A percentile compares a stretch with the other conserved stretches of the same genome.
Evolutionary conservation across 495 filamentous ascomycete species (phyloP).

Genomic region (Lindgomyces ingoldianus): DNA sequence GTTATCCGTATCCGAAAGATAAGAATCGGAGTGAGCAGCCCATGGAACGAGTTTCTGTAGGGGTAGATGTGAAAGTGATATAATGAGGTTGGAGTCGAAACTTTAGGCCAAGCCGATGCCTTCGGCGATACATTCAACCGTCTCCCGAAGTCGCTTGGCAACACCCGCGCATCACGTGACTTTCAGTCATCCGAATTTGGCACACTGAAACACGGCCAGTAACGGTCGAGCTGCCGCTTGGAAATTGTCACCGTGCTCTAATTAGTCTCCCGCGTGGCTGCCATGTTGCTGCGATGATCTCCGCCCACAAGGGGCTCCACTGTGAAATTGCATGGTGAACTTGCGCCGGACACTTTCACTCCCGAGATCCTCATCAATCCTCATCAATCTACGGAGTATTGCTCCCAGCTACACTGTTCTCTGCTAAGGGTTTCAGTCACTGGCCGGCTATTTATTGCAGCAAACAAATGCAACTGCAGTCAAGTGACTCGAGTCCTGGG

Average conservation of each 20-base stretch:
- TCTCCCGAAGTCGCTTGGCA: too few species aligned
- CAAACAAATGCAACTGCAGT: too few species aligned
- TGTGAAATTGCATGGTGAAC: too few species aligned
- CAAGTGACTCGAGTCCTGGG: too few species aligned
- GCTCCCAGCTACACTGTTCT: too few species aligned
- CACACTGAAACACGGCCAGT: background rate
- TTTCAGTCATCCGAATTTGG: background rate
- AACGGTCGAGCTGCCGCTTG: background rate
- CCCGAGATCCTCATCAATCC: too few species aligned
- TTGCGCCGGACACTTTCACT: too few species aligned
- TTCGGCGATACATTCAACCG: background rate
- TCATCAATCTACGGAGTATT: too few species aligned
- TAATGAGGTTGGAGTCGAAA: background rate
- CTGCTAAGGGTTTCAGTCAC: too few species aligned
- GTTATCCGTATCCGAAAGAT: background rate
- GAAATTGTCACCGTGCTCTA: background rate
- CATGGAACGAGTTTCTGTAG: too few species aligned
- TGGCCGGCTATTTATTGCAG: too few species aligned
- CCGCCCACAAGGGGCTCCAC: background rate
- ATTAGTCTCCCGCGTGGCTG: conserved; percentile 20
- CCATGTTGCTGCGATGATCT: conserved; percentile 1
- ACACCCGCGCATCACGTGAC: background rate
- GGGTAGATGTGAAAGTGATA: background rate
- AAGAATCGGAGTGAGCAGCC: too few species aligned
- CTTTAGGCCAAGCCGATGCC: background rate